These are phyloP conservation scores for Aspergillus carlsbadensis DNA, from an alignment of 495 filamentous ascomycete species.

Conservation along the genomic window DNA sequence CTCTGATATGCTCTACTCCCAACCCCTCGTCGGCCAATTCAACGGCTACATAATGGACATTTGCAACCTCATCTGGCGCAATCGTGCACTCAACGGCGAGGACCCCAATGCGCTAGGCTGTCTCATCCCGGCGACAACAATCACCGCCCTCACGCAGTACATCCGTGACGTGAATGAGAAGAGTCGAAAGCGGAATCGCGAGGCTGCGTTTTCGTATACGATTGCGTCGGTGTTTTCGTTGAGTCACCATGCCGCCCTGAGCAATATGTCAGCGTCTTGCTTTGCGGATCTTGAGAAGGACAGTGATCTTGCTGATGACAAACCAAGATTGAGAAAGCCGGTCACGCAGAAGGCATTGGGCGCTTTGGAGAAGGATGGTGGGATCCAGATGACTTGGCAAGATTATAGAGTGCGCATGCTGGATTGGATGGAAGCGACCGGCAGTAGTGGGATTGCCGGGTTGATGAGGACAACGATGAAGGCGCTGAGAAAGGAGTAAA, in stretches of 20 bases:
- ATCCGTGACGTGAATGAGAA: conserved; percentile 37
- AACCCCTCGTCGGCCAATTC: conserved; percentile 62
- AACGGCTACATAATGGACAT: conserved; percentile 90
- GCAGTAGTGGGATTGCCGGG: conserved; percentile 63
- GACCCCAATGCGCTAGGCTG: conserved; percentile 75
- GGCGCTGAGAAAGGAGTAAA: conserved; percentile 49
- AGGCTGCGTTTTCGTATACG: conserved; percentile 40
- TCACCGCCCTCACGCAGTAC: conserved; percentile 49
- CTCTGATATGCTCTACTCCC: conserved; percentile 42
- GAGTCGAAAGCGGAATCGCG: conserved; percentile 33
- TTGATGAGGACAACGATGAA: conserved; percentile 87
- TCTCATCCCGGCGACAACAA: conserved; percentile 52
- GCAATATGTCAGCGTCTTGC: conserved; percentile 63
- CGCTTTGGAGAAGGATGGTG: conserved; percentile 64
- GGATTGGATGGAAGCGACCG: conserved; percentile 63
- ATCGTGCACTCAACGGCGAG: conserved; percentile 65
- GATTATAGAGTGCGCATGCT: conserved; percentile 77
- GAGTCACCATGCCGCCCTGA: conserved; percentile 64
- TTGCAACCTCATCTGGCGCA: conserved; percentile 83
- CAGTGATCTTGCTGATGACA: conserved; percentile 49
- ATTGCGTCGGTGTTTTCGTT: conserved; percentile 65
- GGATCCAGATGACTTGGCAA: conserved; percentile 65
- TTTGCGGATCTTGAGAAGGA: conserved; percentile 62
- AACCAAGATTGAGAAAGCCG: conserved; percentile 67
- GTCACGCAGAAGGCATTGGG: conserved; percentile 67